These are phyloP conservation scores for Solanum verrucosum DNA, from an alignment of 257 asterid genomes.

Conservation along the genomic window DNA sequence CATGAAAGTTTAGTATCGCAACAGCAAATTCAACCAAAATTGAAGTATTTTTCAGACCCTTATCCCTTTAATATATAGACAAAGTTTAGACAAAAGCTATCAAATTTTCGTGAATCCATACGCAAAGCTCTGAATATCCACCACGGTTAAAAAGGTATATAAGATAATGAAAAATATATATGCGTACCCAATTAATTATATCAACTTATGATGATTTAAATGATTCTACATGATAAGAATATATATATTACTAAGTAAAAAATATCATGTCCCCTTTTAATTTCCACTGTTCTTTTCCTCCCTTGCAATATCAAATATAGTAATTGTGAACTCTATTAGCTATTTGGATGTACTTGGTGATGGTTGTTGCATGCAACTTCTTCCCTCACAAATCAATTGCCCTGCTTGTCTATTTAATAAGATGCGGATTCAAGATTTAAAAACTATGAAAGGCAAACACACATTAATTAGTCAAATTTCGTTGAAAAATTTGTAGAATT, in stretches of 20 bases:
- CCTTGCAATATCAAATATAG: no score
- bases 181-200: background rate
- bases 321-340: no score
- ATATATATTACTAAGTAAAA: no score
- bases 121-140: no score
- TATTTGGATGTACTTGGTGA: background rate
- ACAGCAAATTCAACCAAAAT: no score
- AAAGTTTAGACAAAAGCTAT: background rate
- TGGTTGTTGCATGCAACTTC: background rate
- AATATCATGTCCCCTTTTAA: background rate
- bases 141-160: background rate
- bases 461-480: no score
- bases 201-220: background rate
- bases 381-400: background rate
- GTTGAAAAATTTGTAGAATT: no score
- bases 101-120: no score
- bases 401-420: background rate
- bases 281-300: background rate
- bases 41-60: no score
- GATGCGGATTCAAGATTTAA: no score
- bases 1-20: no score
- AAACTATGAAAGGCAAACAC: fast-evolving
- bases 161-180: background rate
- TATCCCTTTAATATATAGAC: no score
- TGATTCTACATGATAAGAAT: background rate